phyloP scores from a whole-genome alignment of 441 rosid species.

The Gossypium schwendimanii region DNA sequence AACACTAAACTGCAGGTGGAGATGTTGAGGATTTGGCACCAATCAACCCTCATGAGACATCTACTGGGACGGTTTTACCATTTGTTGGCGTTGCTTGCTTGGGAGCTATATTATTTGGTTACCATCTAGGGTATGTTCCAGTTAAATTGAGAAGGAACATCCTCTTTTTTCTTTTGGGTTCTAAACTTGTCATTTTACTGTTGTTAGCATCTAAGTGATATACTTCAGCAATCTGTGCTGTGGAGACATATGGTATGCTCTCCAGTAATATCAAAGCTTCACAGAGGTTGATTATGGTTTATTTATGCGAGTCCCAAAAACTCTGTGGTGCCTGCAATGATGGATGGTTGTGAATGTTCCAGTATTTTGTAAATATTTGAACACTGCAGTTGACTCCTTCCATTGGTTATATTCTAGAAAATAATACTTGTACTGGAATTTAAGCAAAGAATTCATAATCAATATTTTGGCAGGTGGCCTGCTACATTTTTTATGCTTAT shows the following conservation, averaged over 20 bases:
- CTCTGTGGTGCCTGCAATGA: neutral
- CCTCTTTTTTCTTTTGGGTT: neutral
- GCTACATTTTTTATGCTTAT: slow-evolving; percentile 2
- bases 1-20: slow-evolving; percentile 42
- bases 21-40: slow-evolving; percentile 50
- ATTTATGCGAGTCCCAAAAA: neutral
- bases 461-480: neutral
- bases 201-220: slow-evolving; percentile 7
- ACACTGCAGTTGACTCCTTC: neutral
- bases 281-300: neutral
- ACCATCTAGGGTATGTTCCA: slow-evolving; percentile 77
- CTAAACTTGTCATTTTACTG: neutral
- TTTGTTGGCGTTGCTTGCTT: slow-evolving; percentile 91
- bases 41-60: slow-evolving; percentile 35
- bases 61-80: slow-evolving; percentile 75
- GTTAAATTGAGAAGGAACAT: neutral
- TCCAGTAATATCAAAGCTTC: neutral
- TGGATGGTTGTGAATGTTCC: neutral
- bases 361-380: neutral
- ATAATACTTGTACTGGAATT: neutral
- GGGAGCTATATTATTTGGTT: slow-evolving; percentile 91
- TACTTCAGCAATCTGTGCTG: neutral
- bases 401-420: neutral
- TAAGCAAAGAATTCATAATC: neutral
- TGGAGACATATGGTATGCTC: neutral